Evolutionary conservation across 2,329 filamentous ascomycete genomes (phyloP).

Genomic region (Penicillium decumbens): DNA sequence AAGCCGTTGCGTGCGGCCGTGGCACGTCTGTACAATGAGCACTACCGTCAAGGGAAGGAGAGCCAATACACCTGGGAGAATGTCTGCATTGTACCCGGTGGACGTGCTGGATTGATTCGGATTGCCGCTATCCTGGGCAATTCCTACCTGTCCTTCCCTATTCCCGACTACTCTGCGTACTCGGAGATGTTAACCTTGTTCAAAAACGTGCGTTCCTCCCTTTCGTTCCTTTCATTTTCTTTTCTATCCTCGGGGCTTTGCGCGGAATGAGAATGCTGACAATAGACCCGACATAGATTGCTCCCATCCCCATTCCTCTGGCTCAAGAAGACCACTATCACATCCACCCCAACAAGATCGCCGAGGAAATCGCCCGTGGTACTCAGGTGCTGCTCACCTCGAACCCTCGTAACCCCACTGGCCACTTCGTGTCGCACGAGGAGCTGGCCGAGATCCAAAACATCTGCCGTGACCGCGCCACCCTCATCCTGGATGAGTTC

Average conservation of each 20-base stretch:
- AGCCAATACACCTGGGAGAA: constrained; percentile 97
- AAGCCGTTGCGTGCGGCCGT: constrained; percentile 84
- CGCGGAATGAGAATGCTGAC: background rate
- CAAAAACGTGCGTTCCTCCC: constrained; percentile 57
- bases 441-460: constrained; percentile 89
- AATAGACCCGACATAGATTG: constrained; percentile 54
- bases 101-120: constrained; percentile 84
- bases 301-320: constrained; percentile 79
- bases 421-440: constrained; percentile 76
- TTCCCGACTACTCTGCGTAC: constrained; percentile 93
- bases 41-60: constrained; percentile 79
- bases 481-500: constrained; percentile 93
- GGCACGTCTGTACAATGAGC: constrained; percentile 85
- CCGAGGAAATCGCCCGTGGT: constrained; percentile 81
- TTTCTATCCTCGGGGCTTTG: background rate
- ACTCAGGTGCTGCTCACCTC: constrained; percentile 87
- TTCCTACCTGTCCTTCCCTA: constrained; percentile 88
- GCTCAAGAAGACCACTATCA: constrained; percentile 83
- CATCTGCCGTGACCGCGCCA: constrained; percentile 83
- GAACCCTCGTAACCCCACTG: constrained; percentile 92
- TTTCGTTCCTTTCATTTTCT: background rate
- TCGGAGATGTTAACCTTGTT: constrained; percentile 96
- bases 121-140: constrained; percentile 93
- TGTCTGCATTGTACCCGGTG: constrained; percentile 91
- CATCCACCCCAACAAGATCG: constrained; percentile 88